These are phyloP conservation scores for Noccaea bulbosa DNA, from an alignment of 345 rosid genomes.

Conservation along the genomic window DNA sequence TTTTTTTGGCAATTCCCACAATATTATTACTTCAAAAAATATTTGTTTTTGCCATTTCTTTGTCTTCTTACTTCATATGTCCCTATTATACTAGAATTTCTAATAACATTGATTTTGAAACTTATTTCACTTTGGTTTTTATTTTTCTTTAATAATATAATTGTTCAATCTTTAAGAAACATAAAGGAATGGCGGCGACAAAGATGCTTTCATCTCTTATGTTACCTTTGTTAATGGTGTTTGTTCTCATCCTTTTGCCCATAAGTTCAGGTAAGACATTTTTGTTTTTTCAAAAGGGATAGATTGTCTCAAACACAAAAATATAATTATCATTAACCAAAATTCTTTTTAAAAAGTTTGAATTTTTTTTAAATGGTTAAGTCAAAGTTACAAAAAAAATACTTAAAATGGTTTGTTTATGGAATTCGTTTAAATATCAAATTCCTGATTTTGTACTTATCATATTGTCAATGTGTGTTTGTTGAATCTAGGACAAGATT, in stretches of 20 bases:
- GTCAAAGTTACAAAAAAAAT: neutral
- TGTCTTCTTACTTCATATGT: neutral
- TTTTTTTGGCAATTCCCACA: neutral
- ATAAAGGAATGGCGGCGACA: slow-evolving; percentile 15
- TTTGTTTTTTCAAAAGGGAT: neutral
- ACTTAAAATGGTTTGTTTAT: neutral
- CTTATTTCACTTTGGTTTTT: neutral
- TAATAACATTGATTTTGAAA: neutral
- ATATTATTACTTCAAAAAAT: neutral
- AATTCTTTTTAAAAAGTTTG: neutral
- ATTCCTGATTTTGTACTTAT: neutral
- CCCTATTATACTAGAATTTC: neutral
- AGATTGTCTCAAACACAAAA: neutral
- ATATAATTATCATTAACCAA: too few relatives aligned
- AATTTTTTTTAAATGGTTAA: too few relatives aligned
- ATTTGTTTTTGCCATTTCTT: neutral
- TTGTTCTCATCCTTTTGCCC: slow-evolving; percentile 2
- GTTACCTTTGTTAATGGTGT: slow-evolving; percentile 8
- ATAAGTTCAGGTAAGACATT: slow-evolving; percentile 12
- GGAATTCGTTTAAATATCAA: neutral
- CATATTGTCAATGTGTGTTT: slow-evolving; percentile 1
- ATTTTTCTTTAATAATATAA: neutral
- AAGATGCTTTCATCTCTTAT: neutral
- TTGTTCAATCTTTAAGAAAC: neutral
- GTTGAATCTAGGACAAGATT: slow-evolving; percentile 20